A percentile compares a stretch with the other conserved stretches of the same genome.
Conservation (phyloP, 345 rosid genomes). For the Linum lewisii region DNA sequence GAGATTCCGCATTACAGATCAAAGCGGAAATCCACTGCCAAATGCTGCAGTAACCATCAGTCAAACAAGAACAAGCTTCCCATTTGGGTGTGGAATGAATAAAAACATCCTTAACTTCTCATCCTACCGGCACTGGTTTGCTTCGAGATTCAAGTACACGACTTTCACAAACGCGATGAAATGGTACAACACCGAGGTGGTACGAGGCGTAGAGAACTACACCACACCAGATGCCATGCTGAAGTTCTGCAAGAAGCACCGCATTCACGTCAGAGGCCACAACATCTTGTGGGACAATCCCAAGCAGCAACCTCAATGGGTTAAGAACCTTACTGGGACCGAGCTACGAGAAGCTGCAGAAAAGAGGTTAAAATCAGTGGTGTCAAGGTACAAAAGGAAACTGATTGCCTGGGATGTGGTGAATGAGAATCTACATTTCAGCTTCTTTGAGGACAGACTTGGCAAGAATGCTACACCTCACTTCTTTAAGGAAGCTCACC, state of each 20-base stretch:
- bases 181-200: constrained; percentile 66
- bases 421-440: constrained; percentile 76
- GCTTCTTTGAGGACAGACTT: constrained; percentile 60
- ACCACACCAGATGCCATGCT: constrained; percentile 60
- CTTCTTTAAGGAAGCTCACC: constrained; percentile 30
- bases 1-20: constrained; percentile 35
- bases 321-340: constrained; percentile 26
- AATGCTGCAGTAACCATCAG: constrained; percentile 37
- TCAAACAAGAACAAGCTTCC: constrained; percentile 38
- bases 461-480: constrained; percentile 47
- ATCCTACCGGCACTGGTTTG: constrained; percentile 60
- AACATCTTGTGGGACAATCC: constrained; percentile 72
- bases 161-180: constrained; percentile 87
- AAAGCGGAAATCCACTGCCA: constrained; percentile 34
- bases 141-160: constrained; percentile 54
- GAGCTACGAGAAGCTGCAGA: constrained; percentile 35
- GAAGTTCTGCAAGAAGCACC: constrained; percentile 29
- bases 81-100: constrained; percentile 71
- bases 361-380: constrained; percentile 49
- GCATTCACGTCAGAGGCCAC: constrained; percentile 60
- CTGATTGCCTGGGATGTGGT: constrained; percentile 80
- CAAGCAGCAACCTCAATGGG: constrained; percentile 59
- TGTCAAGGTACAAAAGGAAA: constrained; percentile 53
- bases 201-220: constrained; percentile 54
- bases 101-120: constrained; percentile 40